Evolutionary conservation across 2,329 filamentous ascomycete genomes (phyloP), one percentile per base, ranked within the genome.

Genomic region (Neurospora crassa): DNA sequence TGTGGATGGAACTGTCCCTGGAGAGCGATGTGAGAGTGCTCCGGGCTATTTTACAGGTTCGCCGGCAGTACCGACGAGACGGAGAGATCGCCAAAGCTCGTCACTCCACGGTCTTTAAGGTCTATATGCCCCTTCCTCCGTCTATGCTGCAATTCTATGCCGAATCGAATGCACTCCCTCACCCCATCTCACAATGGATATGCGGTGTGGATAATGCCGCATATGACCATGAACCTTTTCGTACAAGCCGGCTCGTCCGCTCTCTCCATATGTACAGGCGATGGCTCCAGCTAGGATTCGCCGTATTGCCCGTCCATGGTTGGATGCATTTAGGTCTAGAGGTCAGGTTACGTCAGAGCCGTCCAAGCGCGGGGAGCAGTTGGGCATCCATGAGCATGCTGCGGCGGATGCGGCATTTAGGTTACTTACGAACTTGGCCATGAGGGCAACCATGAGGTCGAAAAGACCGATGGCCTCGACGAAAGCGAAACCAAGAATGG

Each of bases 401-500:
- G 20, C 34, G 20, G 68, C 67, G 59, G 74, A 20, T n/a, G 71
- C 72, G 53, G 53, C 53, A 63, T 63, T 63, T 63, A 63, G 53
- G 53, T 63, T 42, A 89, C 87, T 79, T 88, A 92, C 90, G 86
- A 92, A 92, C 88, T 94, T 94, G 91, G 91, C 92, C 91, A 94
- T 94, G 87, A 94, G 92, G 87, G 91, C 91, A 93, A 94, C 89
- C 91, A 94, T 94, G 81, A 93, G 90, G 81, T 93, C 91, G 90
- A 93, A 93, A 82, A 93, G 90, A 91, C 91, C 91, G 79, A 92
- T 93, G 86, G 93, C 92, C 84, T 96, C 93, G 84, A 94, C 92
- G 91, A 96, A 96, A 83, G 92, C 93, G 87, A 96, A 96, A 87
- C 93, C 92, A 82, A 96, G 87, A 92, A 96, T 95, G 89, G 92